phyloP scores from a whole-genome alignment of 768 basidiomycete genomes.

The Sarcomyxa edulis region DNA sequence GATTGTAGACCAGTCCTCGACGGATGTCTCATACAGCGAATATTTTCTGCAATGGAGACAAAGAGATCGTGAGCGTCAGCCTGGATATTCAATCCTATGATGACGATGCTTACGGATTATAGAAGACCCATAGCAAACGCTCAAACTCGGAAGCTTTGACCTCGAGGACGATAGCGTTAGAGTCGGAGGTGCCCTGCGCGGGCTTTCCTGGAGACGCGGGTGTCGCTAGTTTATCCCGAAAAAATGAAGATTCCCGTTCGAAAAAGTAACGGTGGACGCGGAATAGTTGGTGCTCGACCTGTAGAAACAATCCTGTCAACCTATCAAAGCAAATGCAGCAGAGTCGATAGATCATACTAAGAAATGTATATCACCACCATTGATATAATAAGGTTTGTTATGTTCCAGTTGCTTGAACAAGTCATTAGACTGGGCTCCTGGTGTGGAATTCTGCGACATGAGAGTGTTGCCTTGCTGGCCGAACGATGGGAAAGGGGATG shows the following conservation, averaged over 20 bases:
- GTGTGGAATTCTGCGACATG: no score
- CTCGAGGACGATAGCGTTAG: slow-evolving; percentile 34
- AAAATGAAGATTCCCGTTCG: slow-evolving; percentile 50
- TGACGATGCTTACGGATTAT: slow-evolving; percentile 38
- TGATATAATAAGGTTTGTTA: slow-evolving; percentile 58
- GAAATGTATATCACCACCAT: slow-evolving; percentile 49
- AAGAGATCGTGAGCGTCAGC: neutral
- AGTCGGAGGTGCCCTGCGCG: slow-evolving; percentile 31
- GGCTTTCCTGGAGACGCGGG: slow-evolving; percentile 25
- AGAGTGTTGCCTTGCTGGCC: no score
- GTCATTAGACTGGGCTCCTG: no score
- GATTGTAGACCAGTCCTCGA: slow-evolving; percentile 50
- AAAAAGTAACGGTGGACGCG: slow-evolving; percentile 61
- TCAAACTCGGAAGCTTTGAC: slow-evolving; percentile 35
- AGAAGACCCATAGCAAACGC: slow-evolving; percentile 48
- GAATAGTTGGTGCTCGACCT: slow-evolving; percentile 57
- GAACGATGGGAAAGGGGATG: no score
- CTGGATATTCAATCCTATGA: neutral
- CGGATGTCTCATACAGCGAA: slow-evolving; percentile 44
- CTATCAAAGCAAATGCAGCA: neutral
- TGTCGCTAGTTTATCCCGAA: slow-evolving; percentile 28
- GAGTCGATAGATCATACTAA: slow-evolving; percentile 30
- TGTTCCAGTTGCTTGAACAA: no score
- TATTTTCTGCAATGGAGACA: slow-evolving; percentile 40
- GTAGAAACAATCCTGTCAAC: neutral